Evolutionary conservation across 495 filamentous ascomycete species (phyloP).

Genomic region (Lasiosphaeria miniovina): DNA sequence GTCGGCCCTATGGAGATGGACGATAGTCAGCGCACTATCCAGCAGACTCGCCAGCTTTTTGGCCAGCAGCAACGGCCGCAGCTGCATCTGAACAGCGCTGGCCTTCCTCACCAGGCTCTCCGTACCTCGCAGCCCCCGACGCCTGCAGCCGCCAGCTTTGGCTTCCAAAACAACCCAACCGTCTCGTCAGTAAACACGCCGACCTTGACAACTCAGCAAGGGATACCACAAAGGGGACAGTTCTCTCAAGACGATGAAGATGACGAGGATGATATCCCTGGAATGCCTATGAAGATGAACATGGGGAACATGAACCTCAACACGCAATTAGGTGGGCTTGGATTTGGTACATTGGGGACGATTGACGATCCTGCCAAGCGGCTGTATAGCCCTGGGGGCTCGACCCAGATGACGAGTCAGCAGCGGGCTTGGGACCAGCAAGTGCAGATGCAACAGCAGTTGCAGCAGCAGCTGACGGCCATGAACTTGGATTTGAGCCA

Average conservation of each 20-base stretch:
- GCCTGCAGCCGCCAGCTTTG: conserved; percentile 67
- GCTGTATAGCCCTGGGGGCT: conserved; percentile 80
- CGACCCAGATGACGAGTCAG: conserved; percentile 54
- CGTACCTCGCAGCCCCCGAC: conserved; percentile 83
- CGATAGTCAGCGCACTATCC: conserved; percentile 59
- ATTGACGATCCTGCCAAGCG: conserved; percentile 96
- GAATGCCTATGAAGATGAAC: conserved; percentile 60
- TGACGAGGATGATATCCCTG: conserved; percentile 55
- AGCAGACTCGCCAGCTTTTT: conserved; percentile 59
- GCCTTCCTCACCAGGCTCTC: conserved; percentile 73
- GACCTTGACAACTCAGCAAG: conserved; percentile 66
- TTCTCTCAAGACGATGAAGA: conserved; percentile 48
- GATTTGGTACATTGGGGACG: conserved; percentile 45
- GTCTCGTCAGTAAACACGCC: conserved; percentile 98
- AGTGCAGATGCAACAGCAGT: conserved; percentile 37
- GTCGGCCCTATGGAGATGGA: conserved; percentile 60
- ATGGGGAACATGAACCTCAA: conserved; percentile 50
- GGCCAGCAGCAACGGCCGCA: conserved; percentile 72
- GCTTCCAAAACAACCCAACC: conserved; percentile 89
- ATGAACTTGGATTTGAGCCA: conserved; percentile 65
- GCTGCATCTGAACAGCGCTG: conserved; percentile 65
- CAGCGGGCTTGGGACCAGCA: conserved; percentile 38
- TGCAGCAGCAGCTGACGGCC: conserved; percentile 61
- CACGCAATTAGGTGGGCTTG: conserved; percentile 36
- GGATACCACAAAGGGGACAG: conserved; percentile 40